Base-by-base conservation (phyloP, 257 asterid genomes). In the Anisodus acutangulus region DNA sequence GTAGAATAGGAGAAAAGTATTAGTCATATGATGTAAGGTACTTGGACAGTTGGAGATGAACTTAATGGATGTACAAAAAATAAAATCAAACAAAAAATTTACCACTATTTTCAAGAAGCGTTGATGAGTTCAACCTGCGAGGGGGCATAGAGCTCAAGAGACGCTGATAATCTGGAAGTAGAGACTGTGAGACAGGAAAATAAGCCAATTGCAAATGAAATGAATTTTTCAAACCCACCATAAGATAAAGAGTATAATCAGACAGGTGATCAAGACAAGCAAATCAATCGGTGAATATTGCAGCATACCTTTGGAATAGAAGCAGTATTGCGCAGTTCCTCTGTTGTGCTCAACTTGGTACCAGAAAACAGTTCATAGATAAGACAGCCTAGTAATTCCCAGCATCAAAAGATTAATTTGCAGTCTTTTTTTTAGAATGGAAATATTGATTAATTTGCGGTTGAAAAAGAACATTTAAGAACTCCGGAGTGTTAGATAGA, bases 131-230 rank as follows among this genome's bases (percentile, higher is more conserved):
- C 89, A 97, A 92, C 89, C 99, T 92, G 89, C 99, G 98, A 88
- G 98, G 88, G 80, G 99, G 99, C 85, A 80, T 86, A 86, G 98
- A 94, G 90, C 98, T 92, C 94, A 97, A 87, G 86, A 97, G 98
- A 79, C 97, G 97, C 90, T 93, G 98, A 89, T 97, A 97, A 90
- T 97, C 98, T 90, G 95, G 97, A 92, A 93, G 98, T 86, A 97
- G 93, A 88, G 99, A 93, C 99, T 97, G 98, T 60, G 87, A 87
- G 85, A 88, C 80, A 89, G 78, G 88, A 87, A 88, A 85, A 87
- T 83, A 83, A 74, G 85, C 79, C 74, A 85, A 82, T 58, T 86
- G 86, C 86, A 82, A 80, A 85, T 82, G 87, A 85, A 88, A 85
- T 84, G 80, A 74, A 47, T 47, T 74, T 31, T 72, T 47, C 41